Percentiles rank a stretch among this genome's conserved stretches.
Evolutionary conservation across 78 protist species (phyloP).

Genomic region (Emiliania huxleyi): DNA sequence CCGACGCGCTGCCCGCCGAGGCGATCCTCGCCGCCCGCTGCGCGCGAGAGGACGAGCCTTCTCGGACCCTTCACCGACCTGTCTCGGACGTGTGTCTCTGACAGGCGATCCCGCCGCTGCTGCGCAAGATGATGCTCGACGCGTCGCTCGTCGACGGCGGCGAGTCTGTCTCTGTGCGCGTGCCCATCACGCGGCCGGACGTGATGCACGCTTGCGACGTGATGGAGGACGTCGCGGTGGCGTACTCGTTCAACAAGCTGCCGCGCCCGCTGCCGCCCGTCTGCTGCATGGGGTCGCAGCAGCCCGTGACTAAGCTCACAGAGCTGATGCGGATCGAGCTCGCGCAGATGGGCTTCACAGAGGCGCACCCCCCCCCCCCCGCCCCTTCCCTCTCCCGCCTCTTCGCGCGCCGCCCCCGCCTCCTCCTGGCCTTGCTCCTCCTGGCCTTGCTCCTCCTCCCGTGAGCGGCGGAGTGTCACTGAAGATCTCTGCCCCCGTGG

Average conservation of each 20-base stretch:
- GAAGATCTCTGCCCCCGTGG: background rate
- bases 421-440: slow-evolving; percentile 74
- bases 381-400: no score
- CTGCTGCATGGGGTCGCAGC: slow-evolving; percentile 61
- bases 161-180: background rate
- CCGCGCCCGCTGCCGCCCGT: background rate
- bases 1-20: background rate
- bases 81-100: no score
- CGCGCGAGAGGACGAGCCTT: no score
- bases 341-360: slow-evolving; percentile 90
- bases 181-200: slow-evolving; percentile 85
- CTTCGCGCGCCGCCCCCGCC: no score
- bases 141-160: background rate
- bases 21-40: no score
- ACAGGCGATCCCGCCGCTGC: background rate
- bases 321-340: slow-evolving; percentile 80
- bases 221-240: slow-evolving; percentile 98
- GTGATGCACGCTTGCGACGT: slow-evolving; percentile 96
- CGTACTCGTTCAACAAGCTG: slow-evolving; percentile 92
- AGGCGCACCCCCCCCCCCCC: no score
- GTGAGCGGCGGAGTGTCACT: background rate
- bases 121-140: background rate
- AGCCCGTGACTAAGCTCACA: slow-evolving; percentile 77
- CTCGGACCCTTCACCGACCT: no score
- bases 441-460: background rate